Evolutionary conservation across 1,284 basidiomycete genomes (phyloP), one percentile per base, ranked within the genome.

Genomic region (Cryptococcus jaspeensis): DNA sequence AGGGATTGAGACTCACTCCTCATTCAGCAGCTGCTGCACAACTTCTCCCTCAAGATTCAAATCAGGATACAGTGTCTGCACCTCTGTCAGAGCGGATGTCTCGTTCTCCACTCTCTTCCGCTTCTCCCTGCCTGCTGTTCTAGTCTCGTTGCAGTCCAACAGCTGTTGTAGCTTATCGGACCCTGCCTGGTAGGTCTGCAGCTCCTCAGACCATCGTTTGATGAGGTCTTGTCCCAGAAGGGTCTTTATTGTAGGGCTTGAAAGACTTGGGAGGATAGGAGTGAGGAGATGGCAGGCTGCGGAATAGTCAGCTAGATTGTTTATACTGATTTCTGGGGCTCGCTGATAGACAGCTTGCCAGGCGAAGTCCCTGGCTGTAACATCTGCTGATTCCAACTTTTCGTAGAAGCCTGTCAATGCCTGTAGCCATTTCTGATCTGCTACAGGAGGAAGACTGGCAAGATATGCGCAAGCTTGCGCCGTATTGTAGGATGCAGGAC

Each of bases 281-380:
- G 62, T 60, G 11, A 64, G 43, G 7, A 66, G 60, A 39, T 55
- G 55, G 20, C 38, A 41, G 7, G 52, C 55, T 13, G 36, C 46
- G 2, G 51, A 49, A 39, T 54, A 59, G 36, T 53, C 61, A 38
- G 42, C 16, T 12, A 18, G n/a, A 32, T 49, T 39, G 22, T 41
- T 13, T 16, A 48, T 13, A 23, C 49, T 25, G 16, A 62, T 18
- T 9, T 16, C 28, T 8, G 53, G 48, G 20, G 39, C 8, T 8
- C 50, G 43, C 12, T 35, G 39, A 16, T 53, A 56, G 2, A 70
- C 25, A 2, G 63, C 46, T 59, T 62, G 61, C 70, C 70, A 72
- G 3, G 69, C 56, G 25, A 67, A 65, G 5, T 55, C 42, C 2
- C 61, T 55, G 2, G 65, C 35, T 0, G 28, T 22, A 6, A 59